phyloP scores from a whole-genome alignment of 2,329 filamentous ascomycete genomes.

The Geosmithia morbida region DNA sequence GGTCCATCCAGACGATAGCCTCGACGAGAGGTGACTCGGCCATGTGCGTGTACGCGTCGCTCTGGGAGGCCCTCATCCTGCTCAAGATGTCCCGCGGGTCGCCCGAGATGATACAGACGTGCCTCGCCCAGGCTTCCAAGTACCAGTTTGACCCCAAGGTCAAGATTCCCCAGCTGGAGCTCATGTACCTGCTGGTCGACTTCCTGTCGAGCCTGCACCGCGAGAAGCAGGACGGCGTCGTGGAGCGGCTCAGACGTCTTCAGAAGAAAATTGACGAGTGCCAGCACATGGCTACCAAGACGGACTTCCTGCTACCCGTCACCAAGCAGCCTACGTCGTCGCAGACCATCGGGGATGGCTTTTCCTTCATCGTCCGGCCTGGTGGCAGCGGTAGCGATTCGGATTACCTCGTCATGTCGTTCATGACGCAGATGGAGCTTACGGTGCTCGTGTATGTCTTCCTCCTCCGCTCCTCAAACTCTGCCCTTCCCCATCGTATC shows the following conservation, averaged over 20 bases:
- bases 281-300: conserved; percentile 24
- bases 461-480: not conserved
- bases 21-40: conserved; percentile 45
- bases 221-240: conserved; percentile 40
- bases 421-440: conserved; percentile 45
- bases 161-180: conserved; percentile 50
- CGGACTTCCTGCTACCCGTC: conserved; percentile 40
- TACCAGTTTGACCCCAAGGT: conserved; percentile 53
- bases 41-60: conserved; percentile 48
- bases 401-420: conserved; percentile 45
- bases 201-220: conserved; percentile 54
- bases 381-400: conserved; percentile 27
- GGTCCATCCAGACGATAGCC: conserved; percentile 44
- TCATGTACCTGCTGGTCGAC: conserved; percentile 53
- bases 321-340: conserved; percentile 31
- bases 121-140: conserved; percentile 59
- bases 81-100: conserved; percentile 50
- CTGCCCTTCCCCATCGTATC: too few relatives aligned
- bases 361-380: conserved; percentile 34
- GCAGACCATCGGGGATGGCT: conserved; percentile 41
- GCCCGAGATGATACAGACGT: conserved; percentile 54
- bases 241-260: conserved; percentile 45
- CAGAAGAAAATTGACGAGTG: conserved; percentile 47
- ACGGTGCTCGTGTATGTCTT: conserved; percentile 36
- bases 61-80: conserved; percentile 57